Base-by-base conservation (phyloP, 75 land plant species). In the Larix kaempferi region DNA sequence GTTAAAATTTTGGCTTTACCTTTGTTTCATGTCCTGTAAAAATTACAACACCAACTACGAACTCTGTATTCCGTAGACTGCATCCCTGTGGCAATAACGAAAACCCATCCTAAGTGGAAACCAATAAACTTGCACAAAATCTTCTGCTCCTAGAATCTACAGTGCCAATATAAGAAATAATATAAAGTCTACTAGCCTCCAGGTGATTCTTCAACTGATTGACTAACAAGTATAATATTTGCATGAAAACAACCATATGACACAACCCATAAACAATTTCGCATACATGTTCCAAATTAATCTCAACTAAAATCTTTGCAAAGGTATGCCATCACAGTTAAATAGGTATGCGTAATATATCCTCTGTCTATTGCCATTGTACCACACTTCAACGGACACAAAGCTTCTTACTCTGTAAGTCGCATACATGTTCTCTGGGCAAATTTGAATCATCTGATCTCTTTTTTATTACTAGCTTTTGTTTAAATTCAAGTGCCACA, bases 1-100 rank as follows among this genome's bases (percentile, higher is more conserved):
- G 21, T 3, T 11, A 69, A 69, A n/a, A n/a, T n/a, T n/a, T n/a
- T n/a, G n/a, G n/a, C n/a, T 81, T 60, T 52, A 95, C 99, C 93
- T 98, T 98, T 80, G 99, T 98, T 78, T 98, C 99, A 82, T 98
- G 99, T 19, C 98, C 98, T 57, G 99, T 91, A 76, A 89, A 98
- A 63, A 98, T 69, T 67, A 88, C 94, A 73, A 81, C 91, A n/a
- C 96, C 99, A 80, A 95, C 98, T 59, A 98, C 88, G 75, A 82
- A 88, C 56, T 95, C 94, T 21, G 99, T 95, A 75, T 98, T 98
- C 74, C 98, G 84, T 55, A 98, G 90, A 83, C 98, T 98, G 78
- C 99, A 98, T 54, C 99, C 99, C 99, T 98, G 85, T 25, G 58
- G 66, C 23, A 25, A 77, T 26, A 72, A n/a, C 12, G 33, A 33